Conservation (phyloP, 1,284 basidiomycete genomes). For the Kwoniella shivajii region DNA sequence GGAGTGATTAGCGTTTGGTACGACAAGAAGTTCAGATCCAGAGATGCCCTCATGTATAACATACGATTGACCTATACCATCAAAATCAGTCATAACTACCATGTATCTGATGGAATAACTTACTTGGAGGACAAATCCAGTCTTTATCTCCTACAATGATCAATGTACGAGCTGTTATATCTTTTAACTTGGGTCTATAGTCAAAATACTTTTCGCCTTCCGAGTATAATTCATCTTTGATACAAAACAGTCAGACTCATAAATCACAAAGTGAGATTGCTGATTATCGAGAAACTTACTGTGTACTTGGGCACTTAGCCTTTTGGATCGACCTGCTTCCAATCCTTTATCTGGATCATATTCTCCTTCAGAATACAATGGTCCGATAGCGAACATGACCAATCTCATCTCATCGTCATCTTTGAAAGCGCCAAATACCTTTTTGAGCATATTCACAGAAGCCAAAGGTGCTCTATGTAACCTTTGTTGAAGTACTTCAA, state of each 20-base stretch:
- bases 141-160: conserved; percentile 27
- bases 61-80: conserved; percentile 21
- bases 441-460: conserved; percentile 18
- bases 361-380: conserved; percentile 20
- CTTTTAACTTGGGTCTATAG: conserved; percentile 17
- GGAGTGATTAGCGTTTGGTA: conserved; percentile 24
- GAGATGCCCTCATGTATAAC: conserved; percentile 21
- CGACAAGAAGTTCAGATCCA: conserved; percentile 16
- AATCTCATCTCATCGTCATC: conserved; percentile 26
- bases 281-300: too few relatives aligned
- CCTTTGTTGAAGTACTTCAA: conserved; percentile 18
- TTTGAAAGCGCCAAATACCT: conserved; percentile 20
- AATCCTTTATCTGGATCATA: conserved; percentile 23
- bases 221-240: conserved; percentile 22
- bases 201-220: conserved; percentile 26
- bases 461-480: conserved; percentile 21
- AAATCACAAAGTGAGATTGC: too few relatives aligned
- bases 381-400: conserved; percentile 27
- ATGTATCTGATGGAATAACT: background rate
- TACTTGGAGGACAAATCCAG: conserved; percentile 27
- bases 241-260: background rate
- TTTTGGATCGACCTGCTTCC: conserved; percentile 12
- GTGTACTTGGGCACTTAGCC: conserved; percentile 24
- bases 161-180: conserved; percentile 18
- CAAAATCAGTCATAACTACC: background rate